Conservation (phyloP, 192 early-diverging fungal genomes). For the Coemansia sp. region DNA sequence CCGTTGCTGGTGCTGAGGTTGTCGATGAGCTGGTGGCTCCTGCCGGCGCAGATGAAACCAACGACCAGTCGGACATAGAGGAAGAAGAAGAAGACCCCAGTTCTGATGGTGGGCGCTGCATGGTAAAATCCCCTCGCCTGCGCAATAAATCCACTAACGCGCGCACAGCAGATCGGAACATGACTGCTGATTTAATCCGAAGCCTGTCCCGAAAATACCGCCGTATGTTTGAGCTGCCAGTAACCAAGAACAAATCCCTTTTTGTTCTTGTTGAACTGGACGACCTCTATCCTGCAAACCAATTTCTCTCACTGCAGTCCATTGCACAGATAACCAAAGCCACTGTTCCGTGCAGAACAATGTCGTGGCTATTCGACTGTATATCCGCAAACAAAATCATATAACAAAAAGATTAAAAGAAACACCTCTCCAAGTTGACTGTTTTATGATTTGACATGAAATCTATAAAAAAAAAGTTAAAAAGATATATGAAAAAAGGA, state of each 20-base stretch:
- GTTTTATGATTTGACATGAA: neutral
- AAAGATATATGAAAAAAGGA: constrained; percentile 4
- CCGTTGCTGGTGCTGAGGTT: constrained; percentile 20
- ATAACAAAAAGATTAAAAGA: neutral
- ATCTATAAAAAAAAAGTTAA: constrained; percentile 3
- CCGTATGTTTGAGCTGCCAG: constrained; percentile 26
- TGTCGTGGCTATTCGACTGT: constrained; percentile 51
- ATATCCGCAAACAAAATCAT: constrained; percentile 33
- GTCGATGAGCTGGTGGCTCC: constrained; percentile 3
- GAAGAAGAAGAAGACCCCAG: neutral
- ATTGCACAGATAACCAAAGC: constrained; percentile 13
- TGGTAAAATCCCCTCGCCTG: neutral
- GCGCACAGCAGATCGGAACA: neutral
- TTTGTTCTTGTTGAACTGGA: constrained; percentile 28
- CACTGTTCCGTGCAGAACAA: constrained; percentile 28
- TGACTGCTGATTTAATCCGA: neutral
- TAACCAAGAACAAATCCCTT: neutral
- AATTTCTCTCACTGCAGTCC: constrained; percentile 7
- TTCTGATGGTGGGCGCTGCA: neutral
- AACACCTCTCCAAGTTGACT: neutral
- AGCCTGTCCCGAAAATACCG: constrained; percentile 26
- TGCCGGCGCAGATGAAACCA: neutral
- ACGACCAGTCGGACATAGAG: neutral
- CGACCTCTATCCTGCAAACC: constrained; percentile 14
- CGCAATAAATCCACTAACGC: neutral